Evolutionary conservation across 2,329 filamentous ascomycete genomes (phyloP), one percentile per base, ranked within the genome.

Genomic region (Botryotinia narcissicola): DNA sequence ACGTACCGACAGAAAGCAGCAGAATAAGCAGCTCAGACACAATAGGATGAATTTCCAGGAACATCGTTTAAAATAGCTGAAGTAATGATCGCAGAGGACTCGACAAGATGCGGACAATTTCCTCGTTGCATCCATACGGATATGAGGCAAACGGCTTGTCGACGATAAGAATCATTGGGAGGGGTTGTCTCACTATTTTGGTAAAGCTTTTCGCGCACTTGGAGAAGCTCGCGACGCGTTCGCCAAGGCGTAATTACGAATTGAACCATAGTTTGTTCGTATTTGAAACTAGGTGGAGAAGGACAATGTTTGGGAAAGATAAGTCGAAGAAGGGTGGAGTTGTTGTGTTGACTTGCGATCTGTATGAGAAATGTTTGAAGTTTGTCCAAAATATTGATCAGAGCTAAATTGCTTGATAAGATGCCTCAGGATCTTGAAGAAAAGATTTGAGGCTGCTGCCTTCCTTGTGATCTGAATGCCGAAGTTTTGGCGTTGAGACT

Each of bases 191-290:
- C 74, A 71, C 75, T 40, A 10, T 57, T 35, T 35, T 85, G 84
- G 81, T 92, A 94, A 77, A 95, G 87, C 77, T 91, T 87, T 71
- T 84, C 81, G 75, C 92, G 88, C 71, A 94, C 88, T 67, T 84
- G 82, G 73, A 93, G 86, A 75, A 95, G 87, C 80, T 94, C 91
- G 73, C 83, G 80, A 72, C 86, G 87, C 81, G 88, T 84, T 76
- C 91, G 90, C 92, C 92, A 94, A 48, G 91, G 91, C 72, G 91
- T 93, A 79, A 92, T 89, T 75, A 91, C 86, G 83, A 92, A 93
- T 79, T 90, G 89, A 42, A 91, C 89, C 90, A 92, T 92, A 18
- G 32, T 73, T 48, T 14, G 20, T 57, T 59, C 18, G 25, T 57
- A 37, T 20, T 40, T 25, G 46, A 54, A 29, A 61, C 35, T n/a